These are phyloP conservation scores for Dendryphion nanum DNA, from an alignment of 2,329 filamentous ascomycete genomes.

Conservation along the genomic window DNA sequence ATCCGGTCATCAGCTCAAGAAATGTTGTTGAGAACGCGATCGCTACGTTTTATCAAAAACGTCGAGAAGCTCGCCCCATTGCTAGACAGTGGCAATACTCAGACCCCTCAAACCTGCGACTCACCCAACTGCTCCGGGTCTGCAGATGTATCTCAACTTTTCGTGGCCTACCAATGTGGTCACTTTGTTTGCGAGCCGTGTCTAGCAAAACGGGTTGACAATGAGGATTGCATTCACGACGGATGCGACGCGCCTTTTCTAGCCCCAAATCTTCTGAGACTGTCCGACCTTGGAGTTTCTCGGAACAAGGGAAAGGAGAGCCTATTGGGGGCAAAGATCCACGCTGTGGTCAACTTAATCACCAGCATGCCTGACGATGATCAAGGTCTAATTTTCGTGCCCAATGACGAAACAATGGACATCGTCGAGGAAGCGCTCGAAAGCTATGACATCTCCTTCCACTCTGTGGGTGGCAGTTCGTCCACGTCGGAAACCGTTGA, in stretches of 20 bases:
- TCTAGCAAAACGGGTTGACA: conserved; percentile 17
- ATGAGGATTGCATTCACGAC: conserved; percentile 18
- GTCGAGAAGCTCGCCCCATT: conserved; percentile 12
- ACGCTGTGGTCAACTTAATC: conserved; percentile 29
- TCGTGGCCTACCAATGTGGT: conserved; percentile 23
- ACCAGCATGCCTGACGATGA: conserved; percentile 40
- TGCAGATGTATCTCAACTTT: conserved; percentile 8
- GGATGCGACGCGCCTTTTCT: conserved; percentile 19
- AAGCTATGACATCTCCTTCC: conserved; percentile 16
- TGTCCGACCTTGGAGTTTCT: conserved; percentile 17
- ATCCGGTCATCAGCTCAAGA: conserved; percentile 19
- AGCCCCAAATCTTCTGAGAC: conserved; percentile 17
- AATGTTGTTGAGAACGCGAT: conserved; percentile 15
- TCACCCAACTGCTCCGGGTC: conserved; percentile 13
- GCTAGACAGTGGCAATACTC: neutral
- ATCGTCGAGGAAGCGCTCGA: conserved; percentile 7
- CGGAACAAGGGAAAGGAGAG: neutral
- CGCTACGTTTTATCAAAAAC: conserved; percentile 20
- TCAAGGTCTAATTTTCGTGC: conserved; percentile 22
- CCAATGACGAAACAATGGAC: conserved; percentile 2
- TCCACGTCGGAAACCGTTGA: conserved; percentile 19
- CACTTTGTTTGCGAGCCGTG: conserved; percentile 25
- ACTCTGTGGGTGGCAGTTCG: conserved; percentile 10
- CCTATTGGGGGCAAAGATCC: conserved; percentile 19
- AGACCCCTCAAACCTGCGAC: conserved; percentile 11